phyloP scores from a whole-genome alignment of 2,329 filamentous ascomycete genomes.

The Penicillium sp. region DNA sequence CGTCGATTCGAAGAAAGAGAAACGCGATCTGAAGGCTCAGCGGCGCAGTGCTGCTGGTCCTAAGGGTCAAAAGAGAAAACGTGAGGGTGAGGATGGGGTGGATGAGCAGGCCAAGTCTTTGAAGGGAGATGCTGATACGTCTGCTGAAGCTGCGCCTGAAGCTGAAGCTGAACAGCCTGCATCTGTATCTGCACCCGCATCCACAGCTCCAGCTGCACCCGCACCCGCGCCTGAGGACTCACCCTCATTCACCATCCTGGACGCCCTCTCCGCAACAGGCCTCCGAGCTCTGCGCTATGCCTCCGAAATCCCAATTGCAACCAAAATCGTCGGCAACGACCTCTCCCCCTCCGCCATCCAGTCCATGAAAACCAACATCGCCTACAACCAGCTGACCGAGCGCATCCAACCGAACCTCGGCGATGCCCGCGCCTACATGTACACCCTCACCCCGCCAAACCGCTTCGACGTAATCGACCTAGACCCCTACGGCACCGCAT shows the following conservation, averaged over 20 bases:
- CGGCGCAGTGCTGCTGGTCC: slow-evolving; percentile 35
- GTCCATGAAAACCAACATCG: slow-evolving; percentile 81
- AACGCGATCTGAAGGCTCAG: slow-evolving; percentile 45
- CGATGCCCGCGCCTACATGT: slow-evolving; percentile 92
- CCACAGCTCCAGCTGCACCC: neutral
- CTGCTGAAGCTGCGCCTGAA: no score
- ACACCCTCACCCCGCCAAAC: slow-evolving; percentile 58
- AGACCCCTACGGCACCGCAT: slow-evolving; percentile 93
- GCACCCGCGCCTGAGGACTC: no score
- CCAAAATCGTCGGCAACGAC: slow-evolving; percentile 86
- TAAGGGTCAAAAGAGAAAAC: slow-evolving; percentile 46
- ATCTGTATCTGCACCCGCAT: neutral
- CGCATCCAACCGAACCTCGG: slow-evolving; percentile 75
- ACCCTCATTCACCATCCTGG: slow-evolving; percentile 76
- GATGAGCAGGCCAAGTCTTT: slow-evolving; percentile 18
- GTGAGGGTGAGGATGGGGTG: slow-evolving; percentile 32
- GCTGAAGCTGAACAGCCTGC: slow-evolving; percentile 12
- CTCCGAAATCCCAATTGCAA: slow-evolving; percentile 84
- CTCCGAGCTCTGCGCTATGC: slow-evolving; percentile 89
- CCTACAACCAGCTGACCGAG: slow-evolving; percentile 75
- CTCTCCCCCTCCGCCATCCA: slow-evolving; percentile 76
- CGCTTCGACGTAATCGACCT: slow-evolving; percentile 94
- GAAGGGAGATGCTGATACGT: slow-evolving; percentile 14
- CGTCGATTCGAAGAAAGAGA: slow-evolving; percentile 58
- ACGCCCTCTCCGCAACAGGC: slow-evolving; percentile 92